Percentiles rank a stretch among this genome's conserved stretches.
Conservation (phyloP, 352 stramenopile genomes). For the Phytophthora fragariaefolia region DNA sequence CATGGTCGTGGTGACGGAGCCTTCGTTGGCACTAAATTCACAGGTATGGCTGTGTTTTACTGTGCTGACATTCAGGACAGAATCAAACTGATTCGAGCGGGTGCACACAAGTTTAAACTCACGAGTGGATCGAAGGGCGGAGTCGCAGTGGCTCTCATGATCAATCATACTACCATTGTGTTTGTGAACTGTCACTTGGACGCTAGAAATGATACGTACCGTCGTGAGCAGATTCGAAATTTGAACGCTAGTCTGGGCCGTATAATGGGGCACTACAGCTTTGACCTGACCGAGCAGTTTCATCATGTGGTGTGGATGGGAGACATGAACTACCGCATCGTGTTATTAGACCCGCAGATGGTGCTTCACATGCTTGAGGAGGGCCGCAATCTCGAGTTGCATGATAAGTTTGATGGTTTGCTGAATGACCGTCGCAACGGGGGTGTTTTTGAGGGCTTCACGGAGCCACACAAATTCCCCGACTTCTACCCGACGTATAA, state of each 20-base stretch:
- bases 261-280: constrained; percentile 82
- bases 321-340: constrained; percentile 90
- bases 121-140: constrained; percentile 84
- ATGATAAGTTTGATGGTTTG: constrained; percentile 88
- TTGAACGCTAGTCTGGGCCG: constrained; percentile 79
- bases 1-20: constrained; percentile 81
- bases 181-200: constrained; percentile 91
- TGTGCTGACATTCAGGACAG: constrained; percentile 57
- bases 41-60: constrained; percentile 83
- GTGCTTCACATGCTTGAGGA: constrained; percentile 85
- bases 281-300: constrained; percentile 88
- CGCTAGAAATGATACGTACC: constrained; percentile 77
- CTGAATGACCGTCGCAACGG: constrained; percentile 78
- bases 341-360: constrained; percentile 73
- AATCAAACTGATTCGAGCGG: constrained; percentile 75
- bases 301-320: constrained; percentile 92
- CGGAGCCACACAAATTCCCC: constrained; percentile 82
- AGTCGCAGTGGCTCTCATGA: constrained; percentile 73
- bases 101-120: constrained; percentile 84
- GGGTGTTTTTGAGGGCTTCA: constrained; percentile 83
- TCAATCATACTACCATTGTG: constrained; percentile 81
- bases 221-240: constrained; percentile 84
- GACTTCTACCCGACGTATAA: constrained; percentile 93
- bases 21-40: constrained; percentile 89
- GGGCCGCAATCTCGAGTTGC: constrained; percentile 72